Conservation (phyloP, 2,329 filamentous ascomycete genomes). For the Penicillium sp. region DNA sequence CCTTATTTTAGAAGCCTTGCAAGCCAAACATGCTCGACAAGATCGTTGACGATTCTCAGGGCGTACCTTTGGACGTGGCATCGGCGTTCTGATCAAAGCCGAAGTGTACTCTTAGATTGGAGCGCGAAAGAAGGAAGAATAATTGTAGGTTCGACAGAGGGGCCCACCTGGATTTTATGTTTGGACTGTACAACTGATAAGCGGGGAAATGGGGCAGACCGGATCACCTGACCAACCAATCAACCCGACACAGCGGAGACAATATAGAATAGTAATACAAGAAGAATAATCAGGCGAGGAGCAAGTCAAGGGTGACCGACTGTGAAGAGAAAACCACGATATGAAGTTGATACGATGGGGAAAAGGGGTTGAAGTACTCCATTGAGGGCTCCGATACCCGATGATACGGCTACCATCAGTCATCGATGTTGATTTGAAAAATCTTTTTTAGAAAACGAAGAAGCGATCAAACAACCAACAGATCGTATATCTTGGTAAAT, state of each 20-base stretch:
- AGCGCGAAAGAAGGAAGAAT: neutral
- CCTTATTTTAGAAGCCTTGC: neutral
- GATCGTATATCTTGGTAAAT: neutral
- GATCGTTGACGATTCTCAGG: neutral
- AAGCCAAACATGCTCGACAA: neutral
- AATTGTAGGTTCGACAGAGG: neutral
- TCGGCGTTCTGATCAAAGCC: neutral
- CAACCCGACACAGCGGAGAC: neutral
- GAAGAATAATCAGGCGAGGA: neutral
- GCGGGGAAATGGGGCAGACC: neutral
- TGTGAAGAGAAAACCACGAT: neutral
- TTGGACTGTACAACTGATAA: neutral
- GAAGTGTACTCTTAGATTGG: neutral
- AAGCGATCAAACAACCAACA: neutral
- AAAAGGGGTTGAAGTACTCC: neutral
- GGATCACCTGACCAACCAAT: neutral
- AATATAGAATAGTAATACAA: neutral
- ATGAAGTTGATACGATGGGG: neutral
- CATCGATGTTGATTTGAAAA: neutral
- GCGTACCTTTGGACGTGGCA: neutral
- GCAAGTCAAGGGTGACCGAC: neutral
- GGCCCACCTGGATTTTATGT: neutral
- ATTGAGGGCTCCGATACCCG: neutral
- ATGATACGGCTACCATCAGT: neutral
- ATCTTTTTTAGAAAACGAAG: neutral